phyloP scores from a whole-genome alignment of 2,329 filamentous ascomycete species.

The Periconia sp. region DNA sequence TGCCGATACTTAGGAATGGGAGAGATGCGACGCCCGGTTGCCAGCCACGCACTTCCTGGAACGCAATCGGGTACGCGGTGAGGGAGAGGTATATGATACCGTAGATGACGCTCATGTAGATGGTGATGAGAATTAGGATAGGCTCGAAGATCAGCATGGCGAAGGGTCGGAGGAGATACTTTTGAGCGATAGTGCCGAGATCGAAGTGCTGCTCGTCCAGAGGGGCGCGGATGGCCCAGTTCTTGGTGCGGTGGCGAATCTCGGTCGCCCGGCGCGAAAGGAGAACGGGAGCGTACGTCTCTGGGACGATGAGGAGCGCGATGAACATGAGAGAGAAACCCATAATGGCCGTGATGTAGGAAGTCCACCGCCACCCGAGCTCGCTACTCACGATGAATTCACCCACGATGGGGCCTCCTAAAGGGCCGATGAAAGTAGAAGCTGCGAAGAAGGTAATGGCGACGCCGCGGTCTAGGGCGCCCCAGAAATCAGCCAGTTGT shows the following conservation, averaged over 20 bases:
- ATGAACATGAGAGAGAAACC: slow-evolving; percentile 43
- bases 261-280: slow-evolving; percentile 52
- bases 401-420: slow-evolving; percentile 48
- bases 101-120: slow-evolving; percentile 44
- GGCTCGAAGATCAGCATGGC: slow-evolving; percentile 23
- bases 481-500: slow-evolving; percentile 53
- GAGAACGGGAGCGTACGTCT: slow-evolving; percentile 54
- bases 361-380: slow-evolving; percentile 61
- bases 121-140: slow-evolving; percentile 18
- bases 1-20: slow-evolving; percentile 22
- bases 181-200: slow-evolving; percentile 42
- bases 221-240: slow-evolving; percentile 51
- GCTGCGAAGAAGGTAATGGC: slow-evolving; percentile 31
- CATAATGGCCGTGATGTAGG: slow-evolving; percentile 57
- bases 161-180: slow-evolving; percentile 43
- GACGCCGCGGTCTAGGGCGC: slow-evolving; percentile 50
- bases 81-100: slow-evolving; percentile 53
- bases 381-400: slow-evolving; percentile 52
- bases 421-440: slow-evolving; percentile 4
- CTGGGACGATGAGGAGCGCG: slow-evolving; percentile 52
- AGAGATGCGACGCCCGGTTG: slow-evolving; percentile 43
- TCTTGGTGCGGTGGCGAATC: slow-evolving; percentile 51
- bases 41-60: slow-evolving; percentile 36
- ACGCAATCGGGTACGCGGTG: slow-evolving; percentile 52
- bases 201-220: slow-evolving; percentile 47